These are phyloP conservation scores for Boletus rufocinnamomeus DNA, from an alignment of 768 basidiomycete genomes.

Conservation along the genomic window DNA sequence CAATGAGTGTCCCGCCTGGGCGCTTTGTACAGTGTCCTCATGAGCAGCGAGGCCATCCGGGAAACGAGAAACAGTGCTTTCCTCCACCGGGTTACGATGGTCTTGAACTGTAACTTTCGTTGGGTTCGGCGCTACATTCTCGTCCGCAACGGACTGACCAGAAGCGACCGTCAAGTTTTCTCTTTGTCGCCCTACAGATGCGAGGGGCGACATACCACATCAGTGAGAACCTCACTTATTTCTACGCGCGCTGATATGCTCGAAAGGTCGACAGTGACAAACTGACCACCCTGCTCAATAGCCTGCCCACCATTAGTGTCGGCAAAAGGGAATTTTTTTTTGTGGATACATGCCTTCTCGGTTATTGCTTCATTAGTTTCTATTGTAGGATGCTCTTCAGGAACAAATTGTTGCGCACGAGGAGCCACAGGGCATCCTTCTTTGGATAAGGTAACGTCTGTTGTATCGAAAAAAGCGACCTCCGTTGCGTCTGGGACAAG, in stretches of 20 bases:
- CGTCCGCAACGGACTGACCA: constrained; percentile 2
- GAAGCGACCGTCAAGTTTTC: not conserved
- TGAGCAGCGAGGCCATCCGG: not conserved
- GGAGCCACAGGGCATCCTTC: not conserved
- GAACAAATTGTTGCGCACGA: not conserved
- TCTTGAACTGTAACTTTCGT: not conserved
- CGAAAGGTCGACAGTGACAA: not conserved
- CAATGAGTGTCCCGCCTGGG: not conserved
- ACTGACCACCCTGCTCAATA: constrained; percentile 3
- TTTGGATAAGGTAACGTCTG: not conserved
- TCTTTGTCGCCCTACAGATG: not conserved
- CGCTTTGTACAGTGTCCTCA: not conserved
- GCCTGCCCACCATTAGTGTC: constrained; percentile 5
- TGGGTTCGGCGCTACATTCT: not conserved
- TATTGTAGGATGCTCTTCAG: not conserved
- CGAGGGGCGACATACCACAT: constrained; percentile 12
- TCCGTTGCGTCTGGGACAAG: constrained; percentile 20
- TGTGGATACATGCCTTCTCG: constrained; percentile 4
- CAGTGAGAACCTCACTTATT: not conserved
- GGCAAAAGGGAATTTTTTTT: not conserved
- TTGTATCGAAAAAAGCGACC: constrained; percentile 18
- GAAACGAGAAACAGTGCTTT: not conserved
- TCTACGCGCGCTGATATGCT: not conserved
- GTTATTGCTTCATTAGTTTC: not conserved
- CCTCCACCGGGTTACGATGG: not conserved